A percentile compares a stretch with the other conserved stretches of the same genome.
Conservation (phyloP, 1,284 basidiomycete genomes). For the Cutaneotrichosporon spelunceum region DNA sequence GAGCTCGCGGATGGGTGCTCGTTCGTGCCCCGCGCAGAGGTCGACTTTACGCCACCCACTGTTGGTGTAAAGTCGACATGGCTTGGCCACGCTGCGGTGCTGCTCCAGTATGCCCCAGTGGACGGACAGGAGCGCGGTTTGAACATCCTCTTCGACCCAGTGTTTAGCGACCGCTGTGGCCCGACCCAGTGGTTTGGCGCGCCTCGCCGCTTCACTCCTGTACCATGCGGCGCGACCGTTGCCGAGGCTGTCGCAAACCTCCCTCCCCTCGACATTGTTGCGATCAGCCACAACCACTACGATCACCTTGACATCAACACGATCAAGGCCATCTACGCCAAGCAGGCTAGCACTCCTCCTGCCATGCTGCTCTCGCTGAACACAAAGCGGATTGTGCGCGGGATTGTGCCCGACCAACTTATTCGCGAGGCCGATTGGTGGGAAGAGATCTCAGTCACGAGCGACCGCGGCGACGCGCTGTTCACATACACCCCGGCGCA, state of each 20-base stretch:
- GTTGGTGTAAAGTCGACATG: constrained; percentile 62
- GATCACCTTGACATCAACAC: constrained; percentile 64
- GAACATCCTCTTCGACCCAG: constrained; percentile 69
- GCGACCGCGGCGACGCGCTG: constrained; percentile 26
- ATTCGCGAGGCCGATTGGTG: constrained; percentile 70
- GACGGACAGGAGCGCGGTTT: constrained; percentile 55
- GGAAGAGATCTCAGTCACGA: constrained; percentile 49
- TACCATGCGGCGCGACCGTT: constrained; percentile 54
- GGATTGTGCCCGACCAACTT: constrained; percentile 45
- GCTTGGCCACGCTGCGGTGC: constrained; percentile 68
- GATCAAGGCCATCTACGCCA: constrained; percentile 50
- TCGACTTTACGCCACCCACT: constrained; percentile 15
- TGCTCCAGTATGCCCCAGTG: constrained; percentile 58
- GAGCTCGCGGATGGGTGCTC: constrained; percentile 26
- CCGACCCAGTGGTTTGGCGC: constrained; percentile 60
- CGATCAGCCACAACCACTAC: constrained; percentile 65
- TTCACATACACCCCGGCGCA: constrained; percentile 49
- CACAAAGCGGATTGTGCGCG: constrained; percentile 54
- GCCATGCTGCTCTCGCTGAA: constrained; percentile 67
- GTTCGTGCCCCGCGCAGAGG: constrained; percentile 13
- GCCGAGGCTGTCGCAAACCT: constrained; percentile 56
- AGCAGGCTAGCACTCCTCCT: constrained; percentile 28
- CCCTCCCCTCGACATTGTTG: constrained; percentile 63
- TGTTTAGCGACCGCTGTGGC: constrained; percentile 63
- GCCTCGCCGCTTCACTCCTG: constrained; percentile 57